Evolutionary conservation across 306 rosid genomes (phyloP).

Genomic region (Rubus parviflorus): DNA sequence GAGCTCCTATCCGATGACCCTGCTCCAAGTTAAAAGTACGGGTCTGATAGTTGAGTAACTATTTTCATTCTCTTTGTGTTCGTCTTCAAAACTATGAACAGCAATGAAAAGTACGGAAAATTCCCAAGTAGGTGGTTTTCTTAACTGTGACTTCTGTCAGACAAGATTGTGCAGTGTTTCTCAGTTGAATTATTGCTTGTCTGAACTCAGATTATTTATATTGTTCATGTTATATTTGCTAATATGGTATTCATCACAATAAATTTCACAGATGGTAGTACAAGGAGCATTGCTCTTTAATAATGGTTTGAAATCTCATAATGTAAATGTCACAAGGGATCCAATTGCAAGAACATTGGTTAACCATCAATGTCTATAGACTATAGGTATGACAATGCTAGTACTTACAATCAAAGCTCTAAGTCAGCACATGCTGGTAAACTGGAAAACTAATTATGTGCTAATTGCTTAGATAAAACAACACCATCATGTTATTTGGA

Average conservation of each 20-base stretch:
- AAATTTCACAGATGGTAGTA: not conserved
- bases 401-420: not conserved
- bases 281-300: not conserved
- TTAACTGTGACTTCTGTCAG: not conserved
- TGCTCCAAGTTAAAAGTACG: not conserved
- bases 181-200: not conserved
- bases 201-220: not conserved
- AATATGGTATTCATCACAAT: not conserved
- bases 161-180: not conserved
- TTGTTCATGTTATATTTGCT: not conserved
- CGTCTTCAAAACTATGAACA: not conserved
- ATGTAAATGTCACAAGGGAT: not conserved
- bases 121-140: not conserved
- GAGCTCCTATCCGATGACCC: not conserved
- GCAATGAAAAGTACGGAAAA: not conserved
- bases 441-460: not conserved
- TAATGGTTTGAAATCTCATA: not conserved
- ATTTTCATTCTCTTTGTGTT: too few relatives aligned
- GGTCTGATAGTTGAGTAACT: too few relatives aligned
- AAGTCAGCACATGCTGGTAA: conserved; percentile 3
- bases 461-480: not conserved
- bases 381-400: not conserved
- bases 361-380: not conserved
- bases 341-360: not conserved
- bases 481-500: not conserved